Conservation (phyloP, 2,329 filamentous ascomycete genomes). For the Fonsecaea erecta region DNA sequence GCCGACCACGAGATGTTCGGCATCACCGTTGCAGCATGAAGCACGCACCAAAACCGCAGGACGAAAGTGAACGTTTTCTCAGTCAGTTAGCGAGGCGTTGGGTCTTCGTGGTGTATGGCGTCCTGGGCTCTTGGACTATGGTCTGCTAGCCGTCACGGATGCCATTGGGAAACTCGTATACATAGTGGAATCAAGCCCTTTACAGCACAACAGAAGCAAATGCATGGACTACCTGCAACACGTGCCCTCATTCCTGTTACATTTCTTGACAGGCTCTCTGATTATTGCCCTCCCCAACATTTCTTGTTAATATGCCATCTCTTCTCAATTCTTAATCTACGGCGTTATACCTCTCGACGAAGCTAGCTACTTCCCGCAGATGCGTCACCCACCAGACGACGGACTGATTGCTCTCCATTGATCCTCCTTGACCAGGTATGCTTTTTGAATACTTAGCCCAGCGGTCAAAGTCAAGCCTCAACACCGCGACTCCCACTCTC, state of each 20-base stretch:
- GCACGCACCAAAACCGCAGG: not conserved
- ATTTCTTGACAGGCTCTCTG: not conserved
- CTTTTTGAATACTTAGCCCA: not conserved
- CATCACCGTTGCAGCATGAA: conserved; percentile 26
- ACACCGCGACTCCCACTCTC: not conserved
- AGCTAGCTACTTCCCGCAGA: not conserved
- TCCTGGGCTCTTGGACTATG: not conserved
- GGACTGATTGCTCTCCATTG: not conserved
- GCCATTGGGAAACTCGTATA: not conserved
- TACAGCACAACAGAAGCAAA: not conserved
- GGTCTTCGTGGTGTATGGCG: not conserved
- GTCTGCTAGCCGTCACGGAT: not conserved
- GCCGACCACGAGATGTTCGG: conserved; percentile 63
- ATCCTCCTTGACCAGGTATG: not conserved
- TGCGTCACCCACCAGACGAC: not conserved
- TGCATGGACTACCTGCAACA: not conserved
- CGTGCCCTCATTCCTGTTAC: not conserved
- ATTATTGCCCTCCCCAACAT: not conserved
- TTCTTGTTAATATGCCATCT: not conserved
- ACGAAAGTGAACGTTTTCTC: conserved; percentile 2
- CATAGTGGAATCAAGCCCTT: not conserved
- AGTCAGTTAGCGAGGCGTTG: not conserved
- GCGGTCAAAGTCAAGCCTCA: not conserved
- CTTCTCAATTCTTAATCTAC: not conserved
- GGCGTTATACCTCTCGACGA: not conserved